Evolutionary conservation across 2,329 filamentous ascomycete species (phyloP), one percentile per base, ranked within the genome.

Genomic region (Penicillium sp.): DNA sequence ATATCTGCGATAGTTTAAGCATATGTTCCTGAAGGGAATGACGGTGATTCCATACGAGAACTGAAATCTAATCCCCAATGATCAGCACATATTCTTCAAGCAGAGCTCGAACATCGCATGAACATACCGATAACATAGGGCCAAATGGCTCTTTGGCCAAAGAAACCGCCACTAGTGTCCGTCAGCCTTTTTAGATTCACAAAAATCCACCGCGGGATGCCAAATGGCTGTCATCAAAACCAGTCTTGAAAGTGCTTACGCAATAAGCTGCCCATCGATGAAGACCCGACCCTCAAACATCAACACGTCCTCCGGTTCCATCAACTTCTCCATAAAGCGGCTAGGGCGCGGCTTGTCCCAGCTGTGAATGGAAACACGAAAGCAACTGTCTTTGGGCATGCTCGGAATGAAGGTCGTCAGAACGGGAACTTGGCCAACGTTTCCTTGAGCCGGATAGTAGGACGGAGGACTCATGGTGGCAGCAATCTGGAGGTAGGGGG

Each of bases 291-390:
- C 82, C 68, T 90, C 86, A 61, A 88, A 89, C 55, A 83, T 78
- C 59, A 86, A 76, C 16, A 79, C 66, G 46, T 89, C 81, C 9
- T 81, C 71, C 45, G 82, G 78, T 58, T 84, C 82, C 74, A 82
- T 84, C 67, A 85, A 80, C 45, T 77, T 76, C 58, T 79, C 80
- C 33, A 85, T 80, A 63, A 83, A 79, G 45, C 84, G 80, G 62
- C 85, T 89, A 53, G 85, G 75, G 19, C 79, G 77, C 6, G 87
- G 87, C 5, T 77, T 80, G 16, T 82, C 81, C 90, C 90, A 93
- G 56, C 83, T 87, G 73, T 93, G 90, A 48, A 93, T 80, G 2
- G 90, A 93, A 49, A 93, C 80, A 60, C 86, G 84, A 72, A 92
- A 93, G 0, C 84, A 79, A 27, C 77, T 77, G 24, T 84, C 84